Base-by-base conservation (phyloP, 345 rosid genomes). In the Pistacia atlantica region DNA sequence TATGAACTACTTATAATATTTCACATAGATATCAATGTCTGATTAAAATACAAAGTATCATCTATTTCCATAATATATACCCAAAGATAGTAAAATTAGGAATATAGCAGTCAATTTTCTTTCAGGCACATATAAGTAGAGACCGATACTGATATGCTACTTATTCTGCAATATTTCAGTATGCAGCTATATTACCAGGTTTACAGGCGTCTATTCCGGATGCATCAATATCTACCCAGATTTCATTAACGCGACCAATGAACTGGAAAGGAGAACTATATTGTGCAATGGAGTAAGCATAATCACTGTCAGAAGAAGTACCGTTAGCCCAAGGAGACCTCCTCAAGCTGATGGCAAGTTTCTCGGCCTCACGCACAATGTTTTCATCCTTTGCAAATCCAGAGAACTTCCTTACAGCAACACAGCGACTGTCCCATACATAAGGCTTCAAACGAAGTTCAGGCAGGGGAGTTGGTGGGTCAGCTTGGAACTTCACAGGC, bases 221-320 rank as follows among this genome's bases (percentile, higher is more conserved):
- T 20, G 79, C 77, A 25, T 79, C 66, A 1, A 91, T 77, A 76
- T 89, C 92, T 18, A 84, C 93, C 97, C 93, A 88, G 0, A 91
- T 84, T 81, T 91, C 97, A 76, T 90, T 91, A 42, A 76, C 75
- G 4, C 93, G 91, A 1, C 92, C 88, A 3, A 90, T 76, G 72
- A 88, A 69, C 59, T 75, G 83, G 80, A 91, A 86, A 0, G 92
- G 93, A 64, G 97, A 74, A 74, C 84, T 86, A 31, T 88, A 88
- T 74, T 91, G 97, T 0, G 92, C 93, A 74, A 91, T 81, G 17
- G 93, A 88, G 68, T 89, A 91, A 67, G 91, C 84, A 33, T 73
- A 83, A 6, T 64, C 77, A 16, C 91, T 86, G 11, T 75, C 83
- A 6, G 68, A 46, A 49, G 79, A 65, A 33, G 87, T 86, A 16